Base-by-base conservation (phyloP, 371 early-diverging fungal genomes). In the Rhizopus delemar region DNA sequence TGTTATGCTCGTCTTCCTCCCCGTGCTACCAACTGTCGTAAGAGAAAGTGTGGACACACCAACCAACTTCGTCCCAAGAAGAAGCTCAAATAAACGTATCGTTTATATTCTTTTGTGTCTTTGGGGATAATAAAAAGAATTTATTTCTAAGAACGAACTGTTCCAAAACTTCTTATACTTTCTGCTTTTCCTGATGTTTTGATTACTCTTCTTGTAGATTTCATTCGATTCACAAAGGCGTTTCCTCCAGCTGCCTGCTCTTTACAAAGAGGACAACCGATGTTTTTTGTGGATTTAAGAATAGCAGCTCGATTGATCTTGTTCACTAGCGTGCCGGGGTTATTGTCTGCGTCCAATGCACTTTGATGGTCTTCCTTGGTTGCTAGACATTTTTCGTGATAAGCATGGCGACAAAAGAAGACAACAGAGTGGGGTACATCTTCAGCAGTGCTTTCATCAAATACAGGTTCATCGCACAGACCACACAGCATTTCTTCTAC, bases 21-120 rank as follows among this genome's bases (percentile, higher is more conserved):
- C 63, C 93, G 97, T 84, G 99, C 99, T 68, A 95, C 95, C 83
- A 97, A 97, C 93, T 98, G 99, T 90, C 90, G 99, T 73, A 98
- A 98, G 96, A 95, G 91, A 90, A 94, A 95, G 90, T 98, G 99
- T 82, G 98, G 99, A 60, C 96, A 95, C 90, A 86, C 92, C 79
- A 96, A 92, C 91, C 97, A 97, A 86, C 90, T 97, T 74, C 95
- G 98, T 83, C 87, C 90, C 82, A 94, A 94, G 92, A 94, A 94
- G 93, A 93, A 93, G 69, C 65, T 69, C 53, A 69, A 69, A 38
- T 60, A 60, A 60, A 46, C 53, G 29, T 53, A 12, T 51, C 59
- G 59, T 43, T 36, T 49, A 22, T 11, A 16, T 49, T 39, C 13
- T 29, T 36, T 6, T 36, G 36, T 36, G 36, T 39, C 1, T 48